Evolutionary conservation across 1,284 basidiomycete genomes (phyloP).

Genomic region (Ustilago shanxiensis): DNA sequence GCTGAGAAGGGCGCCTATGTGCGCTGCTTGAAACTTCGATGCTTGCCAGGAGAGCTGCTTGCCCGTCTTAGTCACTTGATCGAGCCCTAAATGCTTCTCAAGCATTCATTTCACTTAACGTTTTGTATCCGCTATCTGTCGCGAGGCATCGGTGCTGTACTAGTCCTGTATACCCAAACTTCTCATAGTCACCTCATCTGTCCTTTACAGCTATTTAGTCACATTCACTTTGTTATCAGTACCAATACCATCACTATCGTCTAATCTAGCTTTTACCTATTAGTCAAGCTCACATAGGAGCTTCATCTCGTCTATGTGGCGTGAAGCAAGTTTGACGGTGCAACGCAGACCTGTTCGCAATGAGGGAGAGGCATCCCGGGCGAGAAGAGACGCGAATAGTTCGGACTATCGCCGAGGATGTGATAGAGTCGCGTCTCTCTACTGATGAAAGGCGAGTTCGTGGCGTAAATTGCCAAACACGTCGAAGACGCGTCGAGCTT

Average conservation of each 20-base stretch:
- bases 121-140: too few species aligned
- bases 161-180: not conserved
- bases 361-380: not conserved
- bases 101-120: too few species aligned
- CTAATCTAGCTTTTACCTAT: not conserved
- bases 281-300: not conserved
- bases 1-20: conserved; percentile 61
- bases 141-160: not conserved
- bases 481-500: conserved; percentile 32
- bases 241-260: not conserved
- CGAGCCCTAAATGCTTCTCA: conserved; percentile 43
- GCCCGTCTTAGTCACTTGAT: conserved; percentile 45
- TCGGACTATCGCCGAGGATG: not conserved
- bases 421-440: not conserved
- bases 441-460: not conserved
- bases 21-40: conserved; percentile 63
- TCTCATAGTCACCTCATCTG: conserved; percentile 2
- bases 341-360: too few species aligned
- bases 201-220: not conserved
- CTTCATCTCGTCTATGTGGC: too few species aligned
- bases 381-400: not conserved
- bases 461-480: conserved; percentile 39
- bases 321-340: not conserved
- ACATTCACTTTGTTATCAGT: not conserved
- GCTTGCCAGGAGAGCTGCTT: conserved; percentile 56